Percentiles rank a stretch among this genome's conserved stretches.
phyloP scores from a whole-genome alignment of 2,329 filamentous ascomycete species.

The Hymenoscyphus repandus region DNA sequence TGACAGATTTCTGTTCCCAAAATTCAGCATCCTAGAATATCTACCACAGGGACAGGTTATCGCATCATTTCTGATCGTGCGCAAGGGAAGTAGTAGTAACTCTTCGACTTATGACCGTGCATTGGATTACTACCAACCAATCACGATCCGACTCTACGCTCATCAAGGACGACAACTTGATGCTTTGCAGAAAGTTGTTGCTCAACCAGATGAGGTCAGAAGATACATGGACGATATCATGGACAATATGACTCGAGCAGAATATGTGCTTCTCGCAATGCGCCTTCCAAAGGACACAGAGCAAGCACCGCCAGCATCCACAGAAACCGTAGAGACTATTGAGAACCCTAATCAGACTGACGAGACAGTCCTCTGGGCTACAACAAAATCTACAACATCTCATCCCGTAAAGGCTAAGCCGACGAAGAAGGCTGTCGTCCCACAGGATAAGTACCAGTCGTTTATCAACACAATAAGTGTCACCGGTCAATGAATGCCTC shows the following conservation, averaged over 20 bases:
- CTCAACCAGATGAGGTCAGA: constrained; percentile 56
- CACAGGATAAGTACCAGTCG: constrained; percentile 42
- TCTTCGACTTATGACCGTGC: constrained; percentile 54
- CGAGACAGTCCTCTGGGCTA: constrained; percentile 23
- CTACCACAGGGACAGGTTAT: constrained; percentile 56
- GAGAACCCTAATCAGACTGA: constrained; percentile 14
- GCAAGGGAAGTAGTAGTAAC: constrained; percentile 63
- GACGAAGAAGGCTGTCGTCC: constrained; percentile 31
- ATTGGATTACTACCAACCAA: constrained; percentile 71
- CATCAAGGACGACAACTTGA: constrained; percentile 53
- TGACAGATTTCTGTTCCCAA: constrained; percentile 74
- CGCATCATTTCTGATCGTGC: constrained; percentile 72
- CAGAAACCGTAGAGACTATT: constrained; percentile 4
- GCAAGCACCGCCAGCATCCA: constrained; percentile 11
- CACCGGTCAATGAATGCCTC: neutral
- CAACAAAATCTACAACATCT: constrained; percentile 16
- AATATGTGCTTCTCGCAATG: constrained; percentile 64
- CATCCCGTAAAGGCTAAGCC: constrained; percentile 13
- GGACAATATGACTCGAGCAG: constrained; percentile 62
- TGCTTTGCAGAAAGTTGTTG: constrained; percentile 55
- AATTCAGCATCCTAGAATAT: constrained; percentile 70
- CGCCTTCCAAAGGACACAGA: constrained; percentile 46
- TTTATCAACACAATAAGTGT: constrained; percentile 34
- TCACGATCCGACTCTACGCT: constrained; percentile 57
- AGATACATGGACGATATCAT: constrained; percentile 67